Evolutionary conservation across 106 monocot species (phyloP).

Genomic region (Vanilla planifolia): DNA sequence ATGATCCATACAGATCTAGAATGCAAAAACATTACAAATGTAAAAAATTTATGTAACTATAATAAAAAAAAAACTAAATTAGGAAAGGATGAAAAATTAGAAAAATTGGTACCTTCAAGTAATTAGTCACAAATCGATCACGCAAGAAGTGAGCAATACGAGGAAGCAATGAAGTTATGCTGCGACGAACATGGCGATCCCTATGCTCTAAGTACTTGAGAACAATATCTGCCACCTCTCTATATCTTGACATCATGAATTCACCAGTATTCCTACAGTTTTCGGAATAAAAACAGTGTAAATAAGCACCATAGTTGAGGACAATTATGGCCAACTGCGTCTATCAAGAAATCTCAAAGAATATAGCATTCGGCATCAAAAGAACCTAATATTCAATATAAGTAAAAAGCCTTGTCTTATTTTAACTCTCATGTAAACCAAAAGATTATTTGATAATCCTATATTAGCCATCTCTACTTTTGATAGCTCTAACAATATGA

Average conservation of each 20-base stretch:
- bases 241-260: slow-evolving; percentile 99
- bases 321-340: no score
- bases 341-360: no score
- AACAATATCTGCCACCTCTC: slow-evolving; percentile 98
- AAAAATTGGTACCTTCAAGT: slow-evolving; percentile 54
- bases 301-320: no score
- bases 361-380: no score
- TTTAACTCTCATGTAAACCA: no score
- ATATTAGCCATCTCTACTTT: no score
- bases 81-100: not conserved
- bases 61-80: not conserved
- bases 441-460: no score
- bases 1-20: slow-evolving; percentile 97
- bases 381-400: no score
- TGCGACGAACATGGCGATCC: slow-evolving; percentile 94
- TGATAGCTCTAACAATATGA: no score
- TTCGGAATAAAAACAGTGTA: slow-evolving; percentile 4
- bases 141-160: slow-evolving; percentile 98
- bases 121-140: slow-evolving; percentile 95
- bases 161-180: slow-evolving; percentile 95
- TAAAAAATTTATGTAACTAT: not conserved
- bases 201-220: slow-evolving; percentile 85
- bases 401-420: no score
- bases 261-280: slow-evolving; percentile 88
- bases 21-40: not conserved